phyloP scores from a whole-genome alignment of 352 stramenopile genomes.

The Blastocystis hominis region DNA sequence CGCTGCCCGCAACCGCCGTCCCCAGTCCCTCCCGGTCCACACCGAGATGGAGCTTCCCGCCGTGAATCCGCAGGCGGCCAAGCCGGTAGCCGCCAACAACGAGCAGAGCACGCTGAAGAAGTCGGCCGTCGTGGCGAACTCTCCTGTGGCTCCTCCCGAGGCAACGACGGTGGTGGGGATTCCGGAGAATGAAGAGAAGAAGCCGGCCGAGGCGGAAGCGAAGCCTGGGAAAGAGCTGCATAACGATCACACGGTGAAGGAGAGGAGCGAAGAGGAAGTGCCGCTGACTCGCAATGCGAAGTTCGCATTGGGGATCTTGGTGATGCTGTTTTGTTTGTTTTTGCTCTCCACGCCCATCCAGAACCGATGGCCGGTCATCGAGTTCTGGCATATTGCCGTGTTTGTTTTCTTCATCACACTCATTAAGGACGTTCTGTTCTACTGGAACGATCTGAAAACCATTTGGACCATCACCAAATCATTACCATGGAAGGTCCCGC shows the following conservation, averaged over 20 bases:
- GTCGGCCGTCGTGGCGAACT: background rate
- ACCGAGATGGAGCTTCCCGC: background rate
- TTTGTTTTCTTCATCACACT: constrained; percentile 46
- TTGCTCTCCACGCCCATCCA: constrained; percentile 43
- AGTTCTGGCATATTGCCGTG: constrained; percentile 55
- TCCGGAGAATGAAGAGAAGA: background rate
- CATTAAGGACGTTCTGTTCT: constrained; percentile 50
- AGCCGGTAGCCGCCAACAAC: background rate
- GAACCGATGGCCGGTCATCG: background rate
- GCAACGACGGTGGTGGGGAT: no score
- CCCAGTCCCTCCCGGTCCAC: background rate
- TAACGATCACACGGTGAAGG: background rate
- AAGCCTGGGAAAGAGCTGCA: background rate
- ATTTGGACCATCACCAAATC: constrained; percentile 4
- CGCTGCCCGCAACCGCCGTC: background rate
- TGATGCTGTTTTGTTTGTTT: constrained; percentile 44
- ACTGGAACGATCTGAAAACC: background rate
- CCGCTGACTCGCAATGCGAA: background rate
- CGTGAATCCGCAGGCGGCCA: background rate
- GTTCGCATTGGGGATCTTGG: background rate
- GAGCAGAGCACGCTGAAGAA: background rate
- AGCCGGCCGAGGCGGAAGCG: background rate
- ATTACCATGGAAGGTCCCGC: constrained; percentile 47
- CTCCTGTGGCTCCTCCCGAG: background rate
- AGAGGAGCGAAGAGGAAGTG: background rate